Base-by-base conservation (phyloP, 805 yeast species). In the Monosporozyma servazzii region DNA sequence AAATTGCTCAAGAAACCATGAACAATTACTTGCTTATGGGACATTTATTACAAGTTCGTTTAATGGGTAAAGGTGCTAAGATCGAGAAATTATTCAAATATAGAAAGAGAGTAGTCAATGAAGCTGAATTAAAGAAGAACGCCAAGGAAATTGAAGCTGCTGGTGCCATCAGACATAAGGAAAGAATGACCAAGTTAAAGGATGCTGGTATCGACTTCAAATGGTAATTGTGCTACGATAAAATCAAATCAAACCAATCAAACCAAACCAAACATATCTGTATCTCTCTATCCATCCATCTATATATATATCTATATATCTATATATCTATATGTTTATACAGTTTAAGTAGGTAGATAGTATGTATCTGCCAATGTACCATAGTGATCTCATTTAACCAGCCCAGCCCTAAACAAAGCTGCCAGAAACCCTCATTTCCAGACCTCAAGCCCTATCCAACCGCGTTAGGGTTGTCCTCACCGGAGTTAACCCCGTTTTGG, bases 1-100 rank as follows among this genome's bases (percentile, higher is more conserved):
- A 81, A 58, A 75, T 89, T 54, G 99, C 96, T 3, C 86, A 86
- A 54, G 98, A 93, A 58, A 83, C 97, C 45, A 93, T 93, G 99
- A 84, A 93, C 70, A 93, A 93, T 71, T 93, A 93, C 63, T 76
- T 93, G 55, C 66, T 93, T 45, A 82, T 87, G 71, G 95, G 95
- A 6, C 97, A 91, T 68, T 78, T 90, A 55, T 72, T 93, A 59
- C 84, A 86, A 69, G 90, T 86, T 37, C 73, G 78, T 53, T 53
- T 66, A 23, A 50, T 68, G 47, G 79, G 78, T 52, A 67, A 77
- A 47, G 75, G 79, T 10, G 77, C 80, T 59, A 66, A 74, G 56
- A 70, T 72, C 52, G 69, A 68, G 42, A 66, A 72, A 49, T 58
- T 67, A 31, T 65, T 60, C 58, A 70, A 64, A 53, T 66, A 66